Conservation (phyloP, 768 basidiomycete species). For the Lentinula aciculospora region DNA sequence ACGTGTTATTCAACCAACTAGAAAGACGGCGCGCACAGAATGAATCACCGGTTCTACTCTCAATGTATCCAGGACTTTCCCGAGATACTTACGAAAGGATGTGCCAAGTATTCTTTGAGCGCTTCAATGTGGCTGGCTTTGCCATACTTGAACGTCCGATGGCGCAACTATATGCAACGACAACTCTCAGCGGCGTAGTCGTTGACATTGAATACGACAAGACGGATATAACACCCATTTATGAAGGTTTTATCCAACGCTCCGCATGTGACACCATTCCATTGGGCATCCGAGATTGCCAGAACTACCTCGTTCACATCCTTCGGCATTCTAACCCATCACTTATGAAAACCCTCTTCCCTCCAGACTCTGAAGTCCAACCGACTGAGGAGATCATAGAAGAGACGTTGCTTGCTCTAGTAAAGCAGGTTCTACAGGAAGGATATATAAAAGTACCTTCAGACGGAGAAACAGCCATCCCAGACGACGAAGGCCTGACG, state of each 20-base stretch:
- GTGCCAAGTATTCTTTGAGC: conserved; percentile 86
- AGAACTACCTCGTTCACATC: conserved; percentile 69
- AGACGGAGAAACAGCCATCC: conserved; percentile 59
- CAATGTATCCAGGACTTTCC: conserved; percentile 60
- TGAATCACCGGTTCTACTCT: conserved; percentile 80
- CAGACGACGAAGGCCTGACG: conserved; percentile 80
- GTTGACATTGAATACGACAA: conserved; percentile 75
- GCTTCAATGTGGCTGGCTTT: conserved; percentile 85
- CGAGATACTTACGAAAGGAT: conserved; percentile 64
- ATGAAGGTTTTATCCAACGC: conserved; percentile 63
- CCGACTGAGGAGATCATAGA: conserved; percentile 42
- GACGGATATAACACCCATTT: conserved; percentile 75
- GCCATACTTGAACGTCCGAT: conserved; percentile 78
- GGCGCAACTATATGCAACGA: conserved; percentile 77
- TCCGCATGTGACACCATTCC: conserved; percentile 48
- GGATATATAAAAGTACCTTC: conserved; percentile 71
- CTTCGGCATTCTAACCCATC: conserved; percentile 58
- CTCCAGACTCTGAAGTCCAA: conserved; percentile 34
- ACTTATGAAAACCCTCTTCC: conserved; percentile 52
- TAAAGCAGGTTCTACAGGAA: conserved; percentile 54
- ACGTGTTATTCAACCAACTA: conserved; percentile 71
- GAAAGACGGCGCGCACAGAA: conserved; percentile 79
- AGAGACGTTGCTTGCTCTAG: conserved; percentile 55
- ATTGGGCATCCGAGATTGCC: conserved; percentile 68
- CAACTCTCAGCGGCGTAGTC: conserved; percentile 66